Percentiles rank a stretch among this genome's conserved stretches.
phyloP scores from a whole-genome alignment of 1,284 basidiomycete genomes.

The Fomitopsis palustris region DNA sequence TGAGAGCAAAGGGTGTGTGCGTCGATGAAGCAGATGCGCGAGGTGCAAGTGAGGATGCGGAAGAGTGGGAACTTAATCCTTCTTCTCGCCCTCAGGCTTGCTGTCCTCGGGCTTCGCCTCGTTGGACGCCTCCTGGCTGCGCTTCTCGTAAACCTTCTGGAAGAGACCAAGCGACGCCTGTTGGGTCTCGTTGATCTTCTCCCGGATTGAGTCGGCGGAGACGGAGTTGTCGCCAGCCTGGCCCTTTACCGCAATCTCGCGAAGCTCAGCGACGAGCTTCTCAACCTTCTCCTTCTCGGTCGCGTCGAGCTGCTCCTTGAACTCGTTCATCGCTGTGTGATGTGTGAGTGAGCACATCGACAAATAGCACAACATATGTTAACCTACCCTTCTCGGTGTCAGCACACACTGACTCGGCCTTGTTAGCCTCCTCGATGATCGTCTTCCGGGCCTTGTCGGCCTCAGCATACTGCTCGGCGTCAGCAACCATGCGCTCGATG shows the following conservation, averaged over 20 bases:
- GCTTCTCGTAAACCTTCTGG: slow-evolving; percentile 98
- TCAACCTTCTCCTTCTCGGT: slow-evolving; percentile 93
- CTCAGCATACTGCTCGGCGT: slow-evolving; percentile 93
- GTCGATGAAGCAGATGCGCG: background rate
- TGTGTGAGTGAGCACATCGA: slow-evolving; percentile 2
- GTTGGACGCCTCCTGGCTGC: slow-evolving; percentile 57
- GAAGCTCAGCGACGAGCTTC: slow-evolving; percentile 83
- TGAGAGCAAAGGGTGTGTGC: slow-evolving; percentile 4
- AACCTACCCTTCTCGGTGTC: slow-evolving; percentile 91
- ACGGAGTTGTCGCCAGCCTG: slow-evolving; percentile 82
- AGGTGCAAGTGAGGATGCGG: background rate
- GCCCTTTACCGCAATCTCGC: slow-evolving; percentile 89
- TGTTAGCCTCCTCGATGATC: slow-evolving; percentile 97
- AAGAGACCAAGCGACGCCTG: slow-evolving; percentile 95
- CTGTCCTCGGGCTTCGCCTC: slow-evolving; percentile 42
- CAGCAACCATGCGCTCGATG: slow-evolving; percentile 95
- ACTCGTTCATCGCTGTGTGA: slow-evolving; percentile 92
- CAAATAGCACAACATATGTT: background rate
- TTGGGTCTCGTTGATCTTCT: slow-evolving; percentile 95
- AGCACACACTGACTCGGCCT: slow-evolving; percentile 90
- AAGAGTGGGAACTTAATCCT: slow-evolving; percentile 48
- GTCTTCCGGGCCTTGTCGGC: slow-evolving; percentile 84
- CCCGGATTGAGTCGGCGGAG: slow-evolving; percentile 85
- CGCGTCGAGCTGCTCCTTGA: slow-evolving; percentile 94
- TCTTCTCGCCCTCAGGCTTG: slow-evolving; percentile 66